These are phyloP conservation scores for Neofusicoccum sp. DNA, from an alignment of 2,329 filamentous ascomycete species.

Conservation along the genomic window DNA sequence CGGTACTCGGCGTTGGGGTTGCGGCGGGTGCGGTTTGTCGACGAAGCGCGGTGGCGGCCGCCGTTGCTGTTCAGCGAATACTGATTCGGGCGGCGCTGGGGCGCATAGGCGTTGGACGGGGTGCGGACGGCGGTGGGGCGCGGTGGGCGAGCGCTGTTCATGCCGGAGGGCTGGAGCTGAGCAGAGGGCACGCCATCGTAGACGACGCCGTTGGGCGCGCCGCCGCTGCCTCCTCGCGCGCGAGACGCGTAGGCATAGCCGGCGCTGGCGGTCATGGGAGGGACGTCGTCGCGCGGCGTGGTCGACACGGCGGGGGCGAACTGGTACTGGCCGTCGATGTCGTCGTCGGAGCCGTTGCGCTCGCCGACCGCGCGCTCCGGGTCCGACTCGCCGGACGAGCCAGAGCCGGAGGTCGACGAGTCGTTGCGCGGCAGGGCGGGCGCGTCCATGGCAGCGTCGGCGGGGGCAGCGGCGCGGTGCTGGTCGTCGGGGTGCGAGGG, in stretches of 20 bases:
- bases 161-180: slow-evolving; percentile 26
- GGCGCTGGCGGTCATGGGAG: slow-evolving; percentile 29
- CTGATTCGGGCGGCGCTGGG: slow-evolving; percentile 48
- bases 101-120: slow-evolving; percentile 51
- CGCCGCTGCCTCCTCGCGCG: slow-evolving; percentile 24
- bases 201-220: slow-evolving; percentile 23
- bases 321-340: slow-evolving; percentile 33
- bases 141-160: slow-evolving; percentile 24
- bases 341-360: slow-evolving; percentile 44
- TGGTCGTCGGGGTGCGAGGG: slow-evolving; percentile 21
- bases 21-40: slow-evolving; percentile 53
- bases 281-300: slow-evolving; percentile 34
- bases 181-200: slow-evolving; percentile 28
- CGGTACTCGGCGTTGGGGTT: slow-evolving; percentile 73
- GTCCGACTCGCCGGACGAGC: slow-evolving; percentile 48
- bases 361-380: slow-evolving; percentile 48
- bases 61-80: slow-evolving; percentile 44
- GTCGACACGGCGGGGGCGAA: slow-evolving; percentile 39
- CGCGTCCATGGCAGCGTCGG: slow-evolving; percentile 28
- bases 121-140: slow-evolving; percentile 46
- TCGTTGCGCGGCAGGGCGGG: slow-evolving; percentile 39
- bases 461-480: slow-evolving; percentile 26
- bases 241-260: slow-evolving; percentile 31
- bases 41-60: slow-evolving; percentile 56
- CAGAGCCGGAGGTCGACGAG: slow-evolving; percentile 43